Percentiles rank a stretch among this genome's conserved stretches.
These are phyloP conservation scores for Globisporangium radiosum DNA, from an alignment of 352 stramenopile genomes.

Conservation along the genomic window DNA sequence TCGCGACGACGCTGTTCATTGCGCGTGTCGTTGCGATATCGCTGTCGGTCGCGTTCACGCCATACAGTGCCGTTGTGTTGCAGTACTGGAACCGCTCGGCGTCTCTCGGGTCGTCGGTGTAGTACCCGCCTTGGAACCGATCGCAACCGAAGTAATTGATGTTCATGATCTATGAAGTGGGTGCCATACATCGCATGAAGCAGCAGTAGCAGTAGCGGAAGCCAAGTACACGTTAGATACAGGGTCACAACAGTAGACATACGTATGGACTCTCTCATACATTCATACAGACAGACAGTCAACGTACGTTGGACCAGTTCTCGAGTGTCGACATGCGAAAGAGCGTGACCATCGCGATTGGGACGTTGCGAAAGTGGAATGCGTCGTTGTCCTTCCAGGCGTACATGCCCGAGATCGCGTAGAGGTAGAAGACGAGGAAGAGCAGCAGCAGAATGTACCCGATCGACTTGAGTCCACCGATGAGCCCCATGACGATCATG, in stretches of 20 bases:
- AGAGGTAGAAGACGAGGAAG: conserved; percentile 87
- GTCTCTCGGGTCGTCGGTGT: conserved; percentile 31
- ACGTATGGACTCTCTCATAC: too few relatives aligned
- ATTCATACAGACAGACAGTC: too few relatives aligned
- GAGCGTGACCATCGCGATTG: conserved; percentile 79
- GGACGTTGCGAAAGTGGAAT: conserved; percentile 76
- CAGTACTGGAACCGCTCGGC: conserved; percentile 46
- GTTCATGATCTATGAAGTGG: conserved; percentile 51
- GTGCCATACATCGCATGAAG: neutral
- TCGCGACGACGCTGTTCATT: conserved; percentile 50
- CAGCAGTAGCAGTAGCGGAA: too few relatives aligned
- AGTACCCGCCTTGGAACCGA: conserved; percentile 57
- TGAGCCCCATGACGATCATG: conserved; percentile 89
- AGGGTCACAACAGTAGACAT: neutral
- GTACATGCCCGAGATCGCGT: conserved; percentile 89
- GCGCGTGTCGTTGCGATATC: conserved; percentile 25
- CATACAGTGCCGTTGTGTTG: conserved; percentile 55
- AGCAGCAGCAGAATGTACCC: conserved; percentile 87
- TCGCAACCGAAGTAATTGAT: conserved; percentile 81
- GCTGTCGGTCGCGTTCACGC: conserved; percentile 33
- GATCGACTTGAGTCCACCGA: conserved; percentile 84
- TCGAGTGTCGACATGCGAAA: conserved; percentile 79
- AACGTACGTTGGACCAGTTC: conserved; percentile 67
- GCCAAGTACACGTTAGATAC: conserved; percentile 1
- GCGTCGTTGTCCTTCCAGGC: conserved; percentile 83